phyloP scores from a whole-genome alignment of 495 filamentous ascomycete species.

The Neurospora sp. region DNA sequence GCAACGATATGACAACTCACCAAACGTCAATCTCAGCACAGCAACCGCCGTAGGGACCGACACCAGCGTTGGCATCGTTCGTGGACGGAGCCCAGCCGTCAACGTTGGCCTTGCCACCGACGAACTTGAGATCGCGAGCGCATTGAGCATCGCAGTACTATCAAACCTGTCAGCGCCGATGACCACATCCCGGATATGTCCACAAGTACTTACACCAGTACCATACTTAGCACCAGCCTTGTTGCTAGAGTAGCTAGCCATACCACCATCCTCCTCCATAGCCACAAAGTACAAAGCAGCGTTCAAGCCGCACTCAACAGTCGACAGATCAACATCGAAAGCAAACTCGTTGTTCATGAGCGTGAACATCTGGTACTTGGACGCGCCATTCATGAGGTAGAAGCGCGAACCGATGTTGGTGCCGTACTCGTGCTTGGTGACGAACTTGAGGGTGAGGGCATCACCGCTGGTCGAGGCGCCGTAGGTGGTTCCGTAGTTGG shows the following conservation, averaged over 20 bases:
- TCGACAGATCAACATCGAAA: slow-evolving; percentile 50
- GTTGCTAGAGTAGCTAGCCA: slow-evolving; percentile 38
- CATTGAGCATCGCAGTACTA: slow-evolving; percentile 51
- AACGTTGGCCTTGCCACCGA: slow-evolving; percentile 46
- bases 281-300: slow-evolving; percentile 49
- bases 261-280: slow-evolving; percentile 49
- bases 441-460: slow-evolving; percentile 43
- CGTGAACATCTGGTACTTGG: slow-evolving; percentile 49
- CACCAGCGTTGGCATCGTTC: slow-evolving; percentile 46
- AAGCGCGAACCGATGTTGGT: slow-evolving; percentile 46
- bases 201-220: slow-evolving; percentile 26
- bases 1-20: slow-evolving; percentile 1
- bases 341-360: slow-evolving; percentile 49
- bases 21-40: slow-evolving; percentile 68
- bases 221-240: slow-evolving; percentile 52
- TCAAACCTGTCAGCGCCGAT: neutral
- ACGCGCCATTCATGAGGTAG: slow-evolving; percentile 44
- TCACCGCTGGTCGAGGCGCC: slow-evolving; percentile 37
- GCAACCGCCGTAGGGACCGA: slow-evolving; percentile 42
- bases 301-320: slow-evolving; percentile 43
- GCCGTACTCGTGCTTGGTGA: slow-evolving; percentile 44
- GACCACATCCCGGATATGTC: neutral
- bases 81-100: slow-evolving; percentile 33
- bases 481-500: slow-evolving; percentile 38
- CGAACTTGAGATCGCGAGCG: slow-evolving; percentile 43